These are phyloP conservation scores for Pichia sp. DNA, from an alignment of 1,139 yeast species.

Conservation along the genomic window DNA sequence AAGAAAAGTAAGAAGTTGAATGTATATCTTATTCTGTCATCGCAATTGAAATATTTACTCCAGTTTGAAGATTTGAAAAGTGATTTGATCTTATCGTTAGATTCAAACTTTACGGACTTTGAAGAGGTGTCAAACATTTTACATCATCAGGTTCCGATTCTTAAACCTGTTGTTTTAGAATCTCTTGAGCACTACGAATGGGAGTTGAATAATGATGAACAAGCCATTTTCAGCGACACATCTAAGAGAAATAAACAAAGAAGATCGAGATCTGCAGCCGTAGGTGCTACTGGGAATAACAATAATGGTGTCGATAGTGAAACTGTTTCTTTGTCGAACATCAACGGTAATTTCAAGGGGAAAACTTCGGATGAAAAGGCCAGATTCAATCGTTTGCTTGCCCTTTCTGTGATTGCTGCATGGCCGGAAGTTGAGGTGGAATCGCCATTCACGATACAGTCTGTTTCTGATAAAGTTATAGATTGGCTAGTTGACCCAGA, in stretches of 20 bases:
- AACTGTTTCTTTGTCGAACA: not conserved
- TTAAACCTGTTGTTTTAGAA: constrained; percentile 39
- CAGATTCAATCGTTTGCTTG: constrained; percentile 17
- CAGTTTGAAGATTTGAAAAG: constrained; percentile 29
- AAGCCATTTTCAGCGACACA: constrained; percentile 1
- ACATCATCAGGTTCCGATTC: constrained; percentile 40
- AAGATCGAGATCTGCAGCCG: not conserved
- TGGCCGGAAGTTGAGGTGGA: constrained; percentile 9
- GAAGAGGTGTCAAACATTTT: constrained; percentile 26
- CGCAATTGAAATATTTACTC: constrained; percentile 36
- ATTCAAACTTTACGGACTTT: constrained; percentile 33
- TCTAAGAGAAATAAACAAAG: not conserved
- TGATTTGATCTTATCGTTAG: constrained; percentile 54
- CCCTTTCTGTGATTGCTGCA: constrained; percentile 14
- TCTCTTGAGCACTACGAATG: constrained; percentile 38
- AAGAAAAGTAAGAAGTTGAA: constrained; percentile 27
- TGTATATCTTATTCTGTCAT: constrained; percentile 40
- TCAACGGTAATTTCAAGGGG: not conserved
- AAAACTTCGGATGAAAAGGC: not conserved
- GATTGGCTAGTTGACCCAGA: constrained; percentile 17
- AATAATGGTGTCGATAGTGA: constrained; percentile 4
- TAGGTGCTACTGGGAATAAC: not conserved
- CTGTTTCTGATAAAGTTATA: constrained; percentile 10
- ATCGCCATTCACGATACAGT: constrained; percentile 5
- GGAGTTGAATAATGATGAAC: constrained; percentile 8